Evolutionary conservation across 106 monocot species (phyloP).

Genomic region (Amphibolis antarctica): DNA sequence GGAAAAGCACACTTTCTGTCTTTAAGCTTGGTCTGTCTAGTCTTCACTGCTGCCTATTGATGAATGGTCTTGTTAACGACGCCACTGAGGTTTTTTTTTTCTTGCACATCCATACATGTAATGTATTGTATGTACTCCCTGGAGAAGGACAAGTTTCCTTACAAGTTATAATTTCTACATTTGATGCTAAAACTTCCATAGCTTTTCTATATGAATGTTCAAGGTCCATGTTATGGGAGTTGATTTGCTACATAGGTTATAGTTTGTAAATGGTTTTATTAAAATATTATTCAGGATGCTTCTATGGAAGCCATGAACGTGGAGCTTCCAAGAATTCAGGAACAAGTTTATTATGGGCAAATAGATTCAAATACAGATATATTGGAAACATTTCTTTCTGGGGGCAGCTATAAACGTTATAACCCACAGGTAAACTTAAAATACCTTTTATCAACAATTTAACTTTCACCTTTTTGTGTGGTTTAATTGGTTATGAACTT

Average conservation of each 20-base stretch:
- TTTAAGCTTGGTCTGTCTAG: constrained; percentile 78
- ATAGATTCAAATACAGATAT: constrained; percentile 72
- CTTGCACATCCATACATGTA: background rate
- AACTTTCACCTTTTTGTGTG: background rate
- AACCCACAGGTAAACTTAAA: constrained; percentile 54
- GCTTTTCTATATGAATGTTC: no score
- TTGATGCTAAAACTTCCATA: no score
- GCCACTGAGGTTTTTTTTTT: constrained; percentile 48
- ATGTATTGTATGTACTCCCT: no score
- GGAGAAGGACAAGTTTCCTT: no score
- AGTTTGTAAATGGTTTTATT: constrained; percentile 4
- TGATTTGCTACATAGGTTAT: background rate
- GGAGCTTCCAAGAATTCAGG: constrained; percentile 84
- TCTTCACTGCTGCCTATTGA: constrained; percentile 57
- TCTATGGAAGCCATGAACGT: constrained; percentile 86
- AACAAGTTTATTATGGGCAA: constrained; percentile 89
- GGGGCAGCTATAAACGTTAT: constrained; percentile 61
- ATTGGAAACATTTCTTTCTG: constrained; percentile 77
- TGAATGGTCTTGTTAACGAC: constrained; percentile 91
- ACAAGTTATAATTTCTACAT: no score
- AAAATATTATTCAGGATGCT: constrained; percentile 41
- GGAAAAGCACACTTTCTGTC: constrained; percentile 67
- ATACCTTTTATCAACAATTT: background rate
- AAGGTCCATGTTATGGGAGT: no score
- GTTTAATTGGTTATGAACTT: background rate